phyloP scores from a whole-genome alignment of 352 stramenopile species.

The Phytopythium kandeliae region DNA sequence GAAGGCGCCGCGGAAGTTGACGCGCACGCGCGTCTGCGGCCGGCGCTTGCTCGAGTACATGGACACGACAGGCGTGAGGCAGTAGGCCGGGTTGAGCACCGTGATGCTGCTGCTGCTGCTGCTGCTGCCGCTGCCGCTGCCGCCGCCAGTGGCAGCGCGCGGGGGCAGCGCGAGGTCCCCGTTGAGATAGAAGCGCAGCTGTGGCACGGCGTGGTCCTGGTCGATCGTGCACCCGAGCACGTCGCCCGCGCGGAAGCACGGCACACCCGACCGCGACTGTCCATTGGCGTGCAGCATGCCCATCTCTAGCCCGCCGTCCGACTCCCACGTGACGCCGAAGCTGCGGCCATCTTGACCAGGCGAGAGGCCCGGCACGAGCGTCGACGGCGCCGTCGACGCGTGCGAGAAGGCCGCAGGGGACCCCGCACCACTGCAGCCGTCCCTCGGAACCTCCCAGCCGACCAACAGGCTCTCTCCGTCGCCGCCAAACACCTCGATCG shows the following conservation, averaged over 20 bases:
- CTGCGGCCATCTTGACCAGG: conserved; percentile 42
- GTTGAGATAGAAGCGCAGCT: conserved; percentile 73
- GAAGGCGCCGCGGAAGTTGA: conserved; percentile 78
- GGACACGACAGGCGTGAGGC: conserved; percentile 56
- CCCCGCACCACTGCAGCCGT: not conserved
- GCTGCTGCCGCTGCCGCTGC: not conserved
- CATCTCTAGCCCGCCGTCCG: conserved; percentile 66
- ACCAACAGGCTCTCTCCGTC: conserved; percentile 71
- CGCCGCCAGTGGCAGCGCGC: not conserved
- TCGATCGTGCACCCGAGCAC: conserved; percentile 73
- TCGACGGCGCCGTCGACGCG: conserved; percentile 5
- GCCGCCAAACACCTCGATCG: conserved; percentile 41
- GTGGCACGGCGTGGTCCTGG: conserved; percentile 59
- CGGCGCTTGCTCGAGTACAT: conserved; percentile 75
- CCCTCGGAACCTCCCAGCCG: conserved; percentile 65
- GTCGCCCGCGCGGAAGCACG: conserved; percentile 61
- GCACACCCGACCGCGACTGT: conserved; percentile 53
- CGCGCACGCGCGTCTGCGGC: conserved; percentile 58
- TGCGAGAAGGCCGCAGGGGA: not conserved
- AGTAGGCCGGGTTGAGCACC: conserved; percentile 57
- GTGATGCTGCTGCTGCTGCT: conserved; percentile 12
- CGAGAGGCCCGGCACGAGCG: conserved; percentile 54
- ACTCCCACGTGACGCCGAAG: conserved; percentile 73
- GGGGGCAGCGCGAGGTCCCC: conserved; percentile 53
- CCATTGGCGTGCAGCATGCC: conserved; percentile 70